These are phyloP conservation scores for Cyanidiococcus yangmingshanensis DNA, from an alignment of 23 red algal genomes.

Conservation along the genomic window DNA sequence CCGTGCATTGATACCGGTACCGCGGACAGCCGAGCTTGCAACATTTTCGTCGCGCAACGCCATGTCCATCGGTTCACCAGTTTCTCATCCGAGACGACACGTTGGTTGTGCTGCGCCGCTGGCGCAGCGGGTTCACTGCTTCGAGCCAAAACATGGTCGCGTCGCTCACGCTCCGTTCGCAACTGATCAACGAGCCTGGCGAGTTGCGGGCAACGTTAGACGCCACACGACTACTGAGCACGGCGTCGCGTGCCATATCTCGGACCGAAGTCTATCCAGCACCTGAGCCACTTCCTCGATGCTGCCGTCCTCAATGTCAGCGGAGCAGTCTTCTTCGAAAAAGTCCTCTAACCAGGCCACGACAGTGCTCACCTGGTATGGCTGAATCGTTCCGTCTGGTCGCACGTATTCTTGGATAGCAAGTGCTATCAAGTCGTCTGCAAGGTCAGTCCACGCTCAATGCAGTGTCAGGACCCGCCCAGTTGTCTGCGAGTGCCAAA, in stretches of 20 bases:
- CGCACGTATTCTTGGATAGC: background rate
- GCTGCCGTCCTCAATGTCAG: constrained; percentile 18
- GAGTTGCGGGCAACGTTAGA: background rate
- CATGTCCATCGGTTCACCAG: no score
- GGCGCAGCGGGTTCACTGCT: no score
- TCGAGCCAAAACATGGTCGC: no score
- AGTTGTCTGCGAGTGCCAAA: background rate
- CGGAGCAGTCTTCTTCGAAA: constrained; percentile 11
- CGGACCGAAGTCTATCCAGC: background rate
- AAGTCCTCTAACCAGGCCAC: background rate
- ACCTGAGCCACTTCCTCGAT: background rate
- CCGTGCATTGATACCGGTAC: background rate
- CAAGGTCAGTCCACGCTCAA: background rate
- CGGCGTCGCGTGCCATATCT: background rate
- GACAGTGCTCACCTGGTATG: background rate
- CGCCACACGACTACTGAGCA: background rate
- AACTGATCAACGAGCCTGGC: background rate
- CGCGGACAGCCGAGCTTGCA: no score
- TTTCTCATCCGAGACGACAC: no score
- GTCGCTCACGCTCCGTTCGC: background rate
- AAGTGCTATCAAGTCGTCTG: background rate
- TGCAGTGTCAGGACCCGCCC: background rate
- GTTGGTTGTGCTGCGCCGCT: no score
- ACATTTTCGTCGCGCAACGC: no score
- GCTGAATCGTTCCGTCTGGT: background rate